Evolutionary conservation across 2,329 filamentous ascomycete genomes (phyloP).

Genomic region (Colletotrichum truncatum): DNA sequence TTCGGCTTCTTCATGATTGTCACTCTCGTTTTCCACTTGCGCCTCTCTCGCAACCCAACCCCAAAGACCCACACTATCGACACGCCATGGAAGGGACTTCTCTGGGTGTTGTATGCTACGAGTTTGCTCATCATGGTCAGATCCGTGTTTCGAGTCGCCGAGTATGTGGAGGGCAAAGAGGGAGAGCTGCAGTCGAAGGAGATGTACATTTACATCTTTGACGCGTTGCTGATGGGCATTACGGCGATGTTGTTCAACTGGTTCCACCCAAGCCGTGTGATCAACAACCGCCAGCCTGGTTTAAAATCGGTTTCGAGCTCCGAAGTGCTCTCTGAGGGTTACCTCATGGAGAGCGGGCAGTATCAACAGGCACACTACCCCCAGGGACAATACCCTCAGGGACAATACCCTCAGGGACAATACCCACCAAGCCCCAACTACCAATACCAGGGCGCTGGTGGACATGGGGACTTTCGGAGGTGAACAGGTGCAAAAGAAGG

Average conservation of each 20-base stretch:
- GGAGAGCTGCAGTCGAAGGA: slow-evolving; percentile 45
- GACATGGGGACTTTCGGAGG: background rate
- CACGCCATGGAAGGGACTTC: slow-evolving; percentile 41
- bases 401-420: background rate
- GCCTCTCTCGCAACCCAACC: slow-evolving; percentile 33
- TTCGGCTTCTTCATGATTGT: slow-evolving; percentile 63
- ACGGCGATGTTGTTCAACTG: slow-evolving; percentile 33
- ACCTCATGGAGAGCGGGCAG: slow-evolving; percentile 23
- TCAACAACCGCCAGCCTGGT: slow-evolving; percentile 1
- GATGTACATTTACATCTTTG: slow-evolving; percentile 48
- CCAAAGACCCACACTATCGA: slow-evolving; percentile 28
- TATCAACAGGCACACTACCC: background rate
- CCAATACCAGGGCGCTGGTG: background rate
- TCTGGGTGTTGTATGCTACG: slow-evolving; percentile 37
- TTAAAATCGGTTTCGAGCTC: slow-evolving; percentile 9
- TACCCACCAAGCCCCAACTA: background rate
- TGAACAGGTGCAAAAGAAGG: background rate
- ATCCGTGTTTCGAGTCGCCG: slow-evolving; percentile 51
- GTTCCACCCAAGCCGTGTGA: slow-evolving; percentile 30
- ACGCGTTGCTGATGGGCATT: slow-evolving; percentile 45
- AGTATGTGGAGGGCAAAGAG: slow-evolving; percentile 49
- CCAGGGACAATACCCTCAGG: background rate
- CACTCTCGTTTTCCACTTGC: slow-evolving; percentile 55
- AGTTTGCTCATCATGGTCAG: slow-evolving; percentile 49
- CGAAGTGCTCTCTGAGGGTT: slow-evolving; percentile 11